Evolutionary conservation across 805 yeast species (phyloP).

Genomic region (Myxozyma geophila): DNA sequence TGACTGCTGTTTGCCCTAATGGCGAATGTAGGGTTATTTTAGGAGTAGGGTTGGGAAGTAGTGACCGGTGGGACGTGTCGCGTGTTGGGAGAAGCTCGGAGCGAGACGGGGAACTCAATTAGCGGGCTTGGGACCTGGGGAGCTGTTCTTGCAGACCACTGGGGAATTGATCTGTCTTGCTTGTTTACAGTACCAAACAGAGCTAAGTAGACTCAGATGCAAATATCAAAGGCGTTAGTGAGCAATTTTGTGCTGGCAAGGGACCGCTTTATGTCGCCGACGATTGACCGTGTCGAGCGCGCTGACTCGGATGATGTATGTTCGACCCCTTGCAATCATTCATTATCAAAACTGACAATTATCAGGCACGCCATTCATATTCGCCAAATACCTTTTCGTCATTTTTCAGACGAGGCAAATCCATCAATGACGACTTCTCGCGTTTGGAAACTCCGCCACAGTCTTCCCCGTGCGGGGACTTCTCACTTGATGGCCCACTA

Average conservation of each 20-base stretch:
- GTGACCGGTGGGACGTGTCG: neutral
- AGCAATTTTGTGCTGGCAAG: neutral
- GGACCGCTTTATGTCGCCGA: neutral
- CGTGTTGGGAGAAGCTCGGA: constrained; percentile 12
- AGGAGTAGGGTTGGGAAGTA: constrained; percentile 1
- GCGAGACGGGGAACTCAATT: constrained; percentile 1
- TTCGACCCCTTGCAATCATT: neutral
- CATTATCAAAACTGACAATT: neutral
- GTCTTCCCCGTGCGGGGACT: constrained; percentile 1
- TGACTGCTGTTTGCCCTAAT: constrained; percentile 12
- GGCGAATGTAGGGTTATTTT: neutral
- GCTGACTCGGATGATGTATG: constrained; percentile 2
- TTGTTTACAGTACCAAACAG: neutral
- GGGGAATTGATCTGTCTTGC: neutral
- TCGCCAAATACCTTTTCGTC: neutral
- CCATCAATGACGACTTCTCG: neutral
- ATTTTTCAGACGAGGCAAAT: neutral
- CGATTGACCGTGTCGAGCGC: neutral
- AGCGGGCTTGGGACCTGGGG: neutral
- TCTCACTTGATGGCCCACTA: neutral
- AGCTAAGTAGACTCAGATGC: neutral
- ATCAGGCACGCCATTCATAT: neutral
- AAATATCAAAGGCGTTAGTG: neutral
- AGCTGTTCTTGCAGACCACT: no score
- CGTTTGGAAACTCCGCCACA: constrained; percentile 6